These are phyloP conservation scores for Solanum tacnaense DNA, from an alignment of 257 asterid genomes.

Conservation along the genomic window DNA sequence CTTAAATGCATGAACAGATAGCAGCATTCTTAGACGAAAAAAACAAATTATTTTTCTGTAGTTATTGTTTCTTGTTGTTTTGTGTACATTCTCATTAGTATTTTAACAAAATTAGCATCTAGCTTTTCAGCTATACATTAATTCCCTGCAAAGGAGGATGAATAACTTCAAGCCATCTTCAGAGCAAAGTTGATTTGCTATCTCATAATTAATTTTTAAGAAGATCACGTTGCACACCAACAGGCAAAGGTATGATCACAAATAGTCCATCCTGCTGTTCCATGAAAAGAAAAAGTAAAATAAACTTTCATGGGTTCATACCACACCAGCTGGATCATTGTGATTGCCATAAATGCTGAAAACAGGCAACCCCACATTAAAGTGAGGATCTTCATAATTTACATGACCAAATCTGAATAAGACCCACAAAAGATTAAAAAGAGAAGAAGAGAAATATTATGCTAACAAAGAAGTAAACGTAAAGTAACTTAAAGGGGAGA, in stretches of 20 bases:
- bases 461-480: not conserved
- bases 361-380: slow-evolving; percentile 97
- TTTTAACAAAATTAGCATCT: not conserved
- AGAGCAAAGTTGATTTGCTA: not conserved
- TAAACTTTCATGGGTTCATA: slow-evolving; percentile 35
- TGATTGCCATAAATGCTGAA: slow-evolving; percentile 98
- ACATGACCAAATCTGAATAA: slow-evolving; percentile 85
- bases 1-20: not conserved
- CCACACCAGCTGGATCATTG: slow-evolving; percentile 99
- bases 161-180: not conserved
- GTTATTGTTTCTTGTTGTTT: not conserved
- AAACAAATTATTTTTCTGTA: not conserved
- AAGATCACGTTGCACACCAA: no score
- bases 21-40: not conserved
- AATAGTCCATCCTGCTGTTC: no score
- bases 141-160: not conserved
- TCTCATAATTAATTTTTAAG: no score
- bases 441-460: not conserved
- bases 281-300: no score
- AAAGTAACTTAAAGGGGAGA: not conserved
- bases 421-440: not conserved
- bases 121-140: not conserved
- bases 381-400: slow-evolving; percentile 98
- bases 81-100: not conserved
- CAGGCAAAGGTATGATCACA: no score